Evolutionary conservation across 2,329 filamentous ascomycete genomes (phyloP).

Genomic region (Colletotrichum karsti): DNA sequence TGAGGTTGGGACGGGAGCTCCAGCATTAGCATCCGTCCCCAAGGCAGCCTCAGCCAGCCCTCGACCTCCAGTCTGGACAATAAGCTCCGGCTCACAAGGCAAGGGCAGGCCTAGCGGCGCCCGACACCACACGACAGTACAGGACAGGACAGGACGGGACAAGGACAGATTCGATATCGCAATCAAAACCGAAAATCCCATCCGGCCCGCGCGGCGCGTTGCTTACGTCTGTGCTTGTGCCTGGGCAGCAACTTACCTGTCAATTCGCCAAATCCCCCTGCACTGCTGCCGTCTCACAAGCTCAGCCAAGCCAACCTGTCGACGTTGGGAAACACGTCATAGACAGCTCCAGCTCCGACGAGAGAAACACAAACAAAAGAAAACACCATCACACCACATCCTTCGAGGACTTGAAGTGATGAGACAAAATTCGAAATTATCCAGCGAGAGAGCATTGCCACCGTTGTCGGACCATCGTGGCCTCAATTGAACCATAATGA

Average conservation of each 20-base stretch:
- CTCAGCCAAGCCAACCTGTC: background rate
- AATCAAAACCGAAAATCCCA: background rate
- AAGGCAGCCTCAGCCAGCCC: background rate
- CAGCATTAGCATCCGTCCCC: background rate
- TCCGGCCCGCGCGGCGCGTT: background rate
- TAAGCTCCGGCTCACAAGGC: background rate
- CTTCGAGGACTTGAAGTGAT: background rate
- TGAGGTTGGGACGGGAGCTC: background rate
- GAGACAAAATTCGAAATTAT: background rate
- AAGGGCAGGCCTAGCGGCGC: background rate
- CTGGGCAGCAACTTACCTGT: background rate
- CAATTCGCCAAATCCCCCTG: background rate
- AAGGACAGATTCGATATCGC: background rate
- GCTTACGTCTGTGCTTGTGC: background rate
- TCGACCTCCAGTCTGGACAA: background rate
- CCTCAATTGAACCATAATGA: background rate
- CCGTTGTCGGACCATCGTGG: background rate
- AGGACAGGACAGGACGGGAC: too few relatives aligned
- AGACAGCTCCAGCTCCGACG: background rate
- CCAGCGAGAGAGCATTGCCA: background rate
- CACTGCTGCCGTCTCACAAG: background rate
- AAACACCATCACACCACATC: background rate
- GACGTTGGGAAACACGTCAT: conserved; percentile 3
- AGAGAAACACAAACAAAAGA: background rate
- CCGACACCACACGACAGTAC: background rate